phyloP scores from a whole-genome alignment of 192 early-diverging fungal species.

The Backusella morwellensis region DNA sequence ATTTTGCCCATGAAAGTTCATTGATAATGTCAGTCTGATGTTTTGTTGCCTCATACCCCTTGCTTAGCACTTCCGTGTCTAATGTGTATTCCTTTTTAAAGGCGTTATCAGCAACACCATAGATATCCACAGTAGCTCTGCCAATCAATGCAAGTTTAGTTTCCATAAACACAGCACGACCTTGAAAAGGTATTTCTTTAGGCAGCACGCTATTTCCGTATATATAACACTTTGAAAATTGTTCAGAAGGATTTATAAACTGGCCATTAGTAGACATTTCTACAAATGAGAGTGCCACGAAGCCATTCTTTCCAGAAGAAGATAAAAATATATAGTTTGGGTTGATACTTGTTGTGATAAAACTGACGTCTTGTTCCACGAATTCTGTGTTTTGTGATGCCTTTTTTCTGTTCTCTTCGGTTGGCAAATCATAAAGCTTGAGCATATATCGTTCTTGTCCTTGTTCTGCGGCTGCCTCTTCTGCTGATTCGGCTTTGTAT shows the following conservation, averaged over 20 bases:
- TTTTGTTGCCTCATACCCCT: neutral
- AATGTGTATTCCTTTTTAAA: neutral
- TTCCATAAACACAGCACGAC: constrained; percentile 1
- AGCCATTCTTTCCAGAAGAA: neutral
- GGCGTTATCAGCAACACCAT: neutral
- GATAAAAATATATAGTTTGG: neutral
- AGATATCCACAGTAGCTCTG: neutral
- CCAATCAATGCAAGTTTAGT: neutral
- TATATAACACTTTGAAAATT: neutral
- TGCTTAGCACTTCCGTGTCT: neutral
- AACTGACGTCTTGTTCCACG: neutral
- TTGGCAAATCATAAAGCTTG: neutral
- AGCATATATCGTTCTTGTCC: neutral
- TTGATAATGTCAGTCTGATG: neutral
- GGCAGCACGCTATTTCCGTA: neutral
- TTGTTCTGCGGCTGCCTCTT: neutral
- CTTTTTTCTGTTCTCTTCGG: neutral
- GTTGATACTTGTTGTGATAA: neutral
- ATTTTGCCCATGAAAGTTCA: neutral
- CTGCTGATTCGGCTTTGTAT: neutral
- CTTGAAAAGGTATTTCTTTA: neutral
- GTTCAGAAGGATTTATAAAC: too few species aligned
- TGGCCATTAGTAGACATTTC: neutral
- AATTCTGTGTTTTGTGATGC: neutral
- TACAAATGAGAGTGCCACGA: neutral